Evolutionary conservation across 2,329 filamentous ascomycete species (phyloP).

Genomic region (Colletotrichum gloeosporioides): DNA sequence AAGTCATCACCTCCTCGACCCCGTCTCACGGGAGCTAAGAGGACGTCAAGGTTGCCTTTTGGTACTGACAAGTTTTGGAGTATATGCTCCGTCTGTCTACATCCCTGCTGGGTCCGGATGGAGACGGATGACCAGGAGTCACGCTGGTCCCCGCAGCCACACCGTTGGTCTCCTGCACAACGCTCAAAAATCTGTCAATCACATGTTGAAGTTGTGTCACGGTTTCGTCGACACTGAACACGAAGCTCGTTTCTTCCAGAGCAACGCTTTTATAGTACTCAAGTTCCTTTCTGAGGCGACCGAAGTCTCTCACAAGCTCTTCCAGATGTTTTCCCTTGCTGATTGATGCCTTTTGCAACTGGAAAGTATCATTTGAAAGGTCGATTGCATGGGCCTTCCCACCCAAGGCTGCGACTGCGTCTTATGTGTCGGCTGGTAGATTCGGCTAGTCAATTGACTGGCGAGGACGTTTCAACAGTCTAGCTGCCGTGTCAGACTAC

Average conservation of each 20-base stretch:
- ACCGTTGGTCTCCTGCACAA: background rate
- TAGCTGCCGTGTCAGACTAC: background rate
- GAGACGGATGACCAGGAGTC: background rate
- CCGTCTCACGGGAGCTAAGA: background rate
- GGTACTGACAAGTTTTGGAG: background rate
- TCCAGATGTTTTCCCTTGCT: slow-evolving; percentile 51
- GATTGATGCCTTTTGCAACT: background rate
- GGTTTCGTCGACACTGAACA: background rate
- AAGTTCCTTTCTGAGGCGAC: background rate
- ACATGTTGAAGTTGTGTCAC: background rate
- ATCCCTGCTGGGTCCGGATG: background rate
- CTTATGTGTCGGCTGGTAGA: background rate
- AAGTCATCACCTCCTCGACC: background rate
- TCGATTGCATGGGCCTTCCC: background rate
- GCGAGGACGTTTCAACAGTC: background rate
- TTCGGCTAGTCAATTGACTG: background rate
- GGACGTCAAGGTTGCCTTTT: background rate
- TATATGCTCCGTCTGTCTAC: background rate
- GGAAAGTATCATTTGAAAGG: background rate
- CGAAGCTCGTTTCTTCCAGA: background rate
- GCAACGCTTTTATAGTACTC: background rate
- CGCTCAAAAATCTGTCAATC: background rate
- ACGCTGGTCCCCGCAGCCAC: background rate
- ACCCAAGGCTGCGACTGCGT: background rate
- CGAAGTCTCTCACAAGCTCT: slow-evolving; percentile 23